These are phyloP conservation scores for Arthrobotrys iridis DNA, from an alignment of 2,329 filamentous ascomycete genomes.

Conservation along the genomic window DNA sequence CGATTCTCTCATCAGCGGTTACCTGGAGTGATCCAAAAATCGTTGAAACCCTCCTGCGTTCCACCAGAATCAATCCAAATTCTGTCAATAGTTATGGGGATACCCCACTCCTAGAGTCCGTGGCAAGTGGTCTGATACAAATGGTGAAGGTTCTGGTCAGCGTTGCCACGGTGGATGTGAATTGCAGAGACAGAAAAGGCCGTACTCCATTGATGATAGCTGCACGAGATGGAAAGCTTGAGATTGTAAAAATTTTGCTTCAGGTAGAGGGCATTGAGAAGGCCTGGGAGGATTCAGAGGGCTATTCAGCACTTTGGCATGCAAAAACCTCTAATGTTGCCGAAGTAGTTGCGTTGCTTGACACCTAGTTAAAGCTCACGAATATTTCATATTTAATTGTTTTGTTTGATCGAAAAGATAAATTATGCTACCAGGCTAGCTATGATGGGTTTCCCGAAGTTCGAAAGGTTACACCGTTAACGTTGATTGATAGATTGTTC, in stretches of 20 bases:
- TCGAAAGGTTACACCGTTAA: too few species aligned
- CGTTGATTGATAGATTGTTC: too few species aligned
- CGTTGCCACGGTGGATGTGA: slow-evolving; percentile 14
- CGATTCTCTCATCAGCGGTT: neutral
- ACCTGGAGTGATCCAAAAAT: too few species aligned
- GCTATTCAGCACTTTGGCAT: neutral
- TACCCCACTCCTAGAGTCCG: too few species aligned
- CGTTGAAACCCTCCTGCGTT: too few species aligned
- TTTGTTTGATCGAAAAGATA: neutral
- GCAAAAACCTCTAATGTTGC: too few species aligned
- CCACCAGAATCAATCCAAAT: too few species aligned
- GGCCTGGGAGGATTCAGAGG: neutral
- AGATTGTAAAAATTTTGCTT: slow-evolving; percentile 5
- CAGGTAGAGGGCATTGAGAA: slow-evolving; percentile 11
- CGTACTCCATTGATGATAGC: slow-evolving; percentile 1
- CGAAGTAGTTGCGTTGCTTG: neutral
- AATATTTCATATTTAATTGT: neutral
- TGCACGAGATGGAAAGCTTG: neutral
- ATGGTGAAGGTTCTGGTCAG: too few species aligned
- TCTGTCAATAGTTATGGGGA: too few species aligned
- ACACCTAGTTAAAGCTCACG: neutral
- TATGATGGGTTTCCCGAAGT: neutral
- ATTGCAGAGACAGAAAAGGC: slow-evolving; percentile 1
- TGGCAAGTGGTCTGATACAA: too few species aligned
- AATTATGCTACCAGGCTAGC: neutral